Evolutionary conservation across 202 grass and related monocot genomes (phyloP).

Genomic region (Elaeis oleifera): DNA sequence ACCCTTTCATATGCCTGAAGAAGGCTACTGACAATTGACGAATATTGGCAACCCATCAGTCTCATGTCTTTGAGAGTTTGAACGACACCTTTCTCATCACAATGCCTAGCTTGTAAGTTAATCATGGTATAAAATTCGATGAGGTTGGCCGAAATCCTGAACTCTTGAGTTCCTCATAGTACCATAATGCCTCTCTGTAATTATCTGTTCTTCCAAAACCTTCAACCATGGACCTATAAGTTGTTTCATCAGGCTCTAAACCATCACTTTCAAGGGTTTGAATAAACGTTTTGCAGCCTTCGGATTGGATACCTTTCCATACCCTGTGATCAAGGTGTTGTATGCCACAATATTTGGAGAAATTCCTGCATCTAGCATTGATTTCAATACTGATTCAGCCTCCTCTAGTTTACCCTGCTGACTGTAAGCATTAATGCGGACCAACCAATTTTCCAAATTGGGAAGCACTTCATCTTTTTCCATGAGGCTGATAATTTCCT

Average conservation of each 20-base stretch:
- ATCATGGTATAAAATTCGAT: conserved; percentile 92
- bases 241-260: conserved; percentile 75
- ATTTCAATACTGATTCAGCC: conserved; percentile 47
- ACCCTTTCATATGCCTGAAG: conserved; percentile 58
- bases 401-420: conserved; percentile 82
- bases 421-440: conserved; percentile 69
- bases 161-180: conserved; percentile 61
- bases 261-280: conserved; percentile 39
- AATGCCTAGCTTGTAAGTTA: conserved; percentile 69
- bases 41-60: conserved; percentile 48
- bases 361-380: conserved; percentile 46
- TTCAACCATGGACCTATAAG: conserved; percentile 94
- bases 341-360: conserved; percentile 69
- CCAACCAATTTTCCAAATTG: conserved; percentile 84
- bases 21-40: conserved; percentile 61
- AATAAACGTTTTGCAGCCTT: conserved; percentile 43
- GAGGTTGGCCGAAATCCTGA: conserved; percentile 62
- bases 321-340: conserved; percentile 93
- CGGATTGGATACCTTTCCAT: conserved; percentile 54
- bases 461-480: conserved; percentile 53
- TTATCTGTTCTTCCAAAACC: conserved; percentile 70
- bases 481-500: conserved; percentile 60
- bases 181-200: conserved; percentile 39
- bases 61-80: conserved; percentile 71
- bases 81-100: conserved; percentile 35